Evolutionary conservation across 208 protist species (phyloP).

Genomic region (Acanthamoeba triangularis): DNA sequence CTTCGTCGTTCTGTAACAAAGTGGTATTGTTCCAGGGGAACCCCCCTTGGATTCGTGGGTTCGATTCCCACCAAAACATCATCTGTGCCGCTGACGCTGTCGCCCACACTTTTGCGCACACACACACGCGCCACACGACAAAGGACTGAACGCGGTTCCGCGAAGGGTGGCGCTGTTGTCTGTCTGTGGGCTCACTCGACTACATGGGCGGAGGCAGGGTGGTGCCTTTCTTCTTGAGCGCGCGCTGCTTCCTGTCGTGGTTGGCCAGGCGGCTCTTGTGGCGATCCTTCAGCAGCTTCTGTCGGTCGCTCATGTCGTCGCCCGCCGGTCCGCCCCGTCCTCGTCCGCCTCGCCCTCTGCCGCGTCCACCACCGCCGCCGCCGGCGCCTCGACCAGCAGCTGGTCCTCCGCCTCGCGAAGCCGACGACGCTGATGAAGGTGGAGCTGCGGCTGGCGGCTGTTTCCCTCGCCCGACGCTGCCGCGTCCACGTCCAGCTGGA

Average conservation of each 20-base stretch:
- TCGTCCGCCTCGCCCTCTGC: constrained; percentile 51
- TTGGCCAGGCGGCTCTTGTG: constrained; percentile 41
- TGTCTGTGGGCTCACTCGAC: too few species aligned
- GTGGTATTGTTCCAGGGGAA: too few species aligned
- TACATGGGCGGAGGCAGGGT: constrained; percentile 54
- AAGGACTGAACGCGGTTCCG: too few species aligned
- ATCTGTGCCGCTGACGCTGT: too few species aligned
- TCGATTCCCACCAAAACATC: too few species aligned
- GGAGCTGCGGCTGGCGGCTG: not conserved
- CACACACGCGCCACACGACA: too few species aligned
- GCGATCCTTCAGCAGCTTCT: constrained; percentile 29
- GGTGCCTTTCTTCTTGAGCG: constrained; percentile 1
- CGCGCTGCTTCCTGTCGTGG: constrained; percentile 35
- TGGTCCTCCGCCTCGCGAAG: not conserved
- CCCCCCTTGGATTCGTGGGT: too few species aligned
- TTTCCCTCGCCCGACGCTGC: not conserved
- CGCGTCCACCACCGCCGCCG: not conserved
- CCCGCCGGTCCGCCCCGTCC: constrained; percentile 17
- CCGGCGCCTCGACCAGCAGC: not conserved
- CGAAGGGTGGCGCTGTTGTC: too few species aligned
- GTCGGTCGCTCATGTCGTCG: constrained; percentile 48
- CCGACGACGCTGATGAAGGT: not conserved
- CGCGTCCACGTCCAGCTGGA: not conserved
- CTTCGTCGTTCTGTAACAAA: too few species aligned
- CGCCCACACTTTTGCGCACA: too few species aligned